Conservation (phyloP, 257 asterid species). For the Scutellaria minor region DNA sequence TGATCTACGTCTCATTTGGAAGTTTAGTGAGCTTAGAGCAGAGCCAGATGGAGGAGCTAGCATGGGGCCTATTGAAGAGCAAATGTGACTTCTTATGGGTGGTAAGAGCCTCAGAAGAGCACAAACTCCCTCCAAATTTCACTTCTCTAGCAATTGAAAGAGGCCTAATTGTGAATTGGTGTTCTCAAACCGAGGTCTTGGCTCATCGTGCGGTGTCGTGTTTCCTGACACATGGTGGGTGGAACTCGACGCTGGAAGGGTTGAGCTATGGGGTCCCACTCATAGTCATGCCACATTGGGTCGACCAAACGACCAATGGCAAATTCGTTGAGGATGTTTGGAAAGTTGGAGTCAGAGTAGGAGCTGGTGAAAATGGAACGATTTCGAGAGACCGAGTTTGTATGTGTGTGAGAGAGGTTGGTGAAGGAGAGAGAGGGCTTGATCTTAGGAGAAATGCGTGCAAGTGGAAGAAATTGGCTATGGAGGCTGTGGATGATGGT, state of each 20-base stretch:
- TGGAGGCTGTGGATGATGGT: constrained; percentile 39
- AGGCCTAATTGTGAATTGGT: constrained; percentile 49
- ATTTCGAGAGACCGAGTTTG: constrained; percentile 35
- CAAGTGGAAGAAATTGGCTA: constrained; percentile 29
- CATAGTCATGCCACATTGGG: constrained; percentile 35
- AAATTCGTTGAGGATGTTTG: constrained; percentile 45
- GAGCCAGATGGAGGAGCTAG: constrained; percentile 48
- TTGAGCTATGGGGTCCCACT: constrained; percentile 43
- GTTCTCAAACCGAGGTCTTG: constrained; percentile 45
- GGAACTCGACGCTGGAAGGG: constrained; percentile 51
- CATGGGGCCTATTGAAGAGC: constrained; percentile 38
- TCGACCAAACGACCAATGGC: constrained; percentile 39
- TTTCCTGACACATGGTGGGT: constrained; percentile 50
- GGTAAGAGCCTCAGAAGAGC: constrained; percentile 40
- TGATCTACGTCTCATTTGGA: constrained; percentile 41
- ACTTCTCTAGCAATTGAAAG: constrained; percentile 1
- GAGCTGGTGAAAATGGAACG: constrained; percentile 8
- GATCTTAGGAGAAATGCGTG: constrained; percentile 22
- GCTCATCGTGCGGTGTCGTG: constrained; percentile 45
- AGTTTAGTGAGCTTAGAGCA: constrained; percentile 20
- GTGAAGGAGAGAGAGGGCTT: constrained; percentile 32
- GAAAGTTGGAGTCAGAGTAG: constrained; percentile 36
- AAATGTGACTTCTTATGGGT: constrained; percentile 42
- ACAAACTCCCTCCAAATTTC: constrained; percentile 41
- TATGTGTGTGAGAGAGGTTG: constrained; percentile 23